Base-by-base conservation (phyloP, 2,329 filamentous ascomycete species). In the Fusarium nematophilum region DNA sequence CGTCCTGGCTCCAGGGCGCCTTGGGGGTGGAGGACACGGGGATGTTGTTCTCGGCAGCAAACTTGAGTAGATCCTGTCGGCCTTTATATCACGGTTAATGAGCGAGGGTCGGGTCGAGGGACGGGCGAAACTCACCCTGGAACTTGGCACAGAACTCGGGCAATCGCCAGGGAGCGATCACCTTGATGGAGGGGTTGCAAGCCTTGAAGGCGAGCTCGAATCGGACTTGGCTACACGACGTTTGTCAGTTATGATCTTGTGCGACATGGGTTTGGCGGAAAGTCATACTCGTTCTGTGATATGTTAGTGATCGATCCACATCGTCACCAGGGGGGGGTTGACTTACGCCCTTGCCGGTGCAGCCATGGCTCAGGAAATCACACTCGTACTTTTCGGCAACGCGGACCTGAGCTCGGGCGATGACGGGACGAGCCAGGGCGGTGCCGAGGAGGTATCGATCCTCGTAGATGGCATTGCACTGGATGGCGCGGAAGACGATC, bases 101-200 rank as follows among this genome's bases (percentile, higher is more conserved):
- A 47, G 44, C 33, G 10, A 43, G 17, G 3, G 23, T n/a, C 11
- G 11, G 25, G 48, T 25, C 50, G 46, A 18, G 38, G 9, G 15
- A 45, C 50, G 9, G 15, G 44, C 48, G 50, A 44, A n/a, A 64
- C 70, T 57, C n/a, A 72, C 73, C 56, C 23, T 77, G 83, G 83
- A 91, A 92, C 59, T 83, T 82, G 63, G 90, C 80, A 79, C 85
- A 89, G 79, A 92, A 91, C 70, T 83, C 82, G 31, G 88, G 86
- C 59, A 89, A 76, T 65, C 90, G 79, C 89, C 90, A 92, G 25
- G 89, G 90, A n/a, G 89, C 88, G 71, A 92, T 88, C 71, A 91
- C 83, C 76, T 88, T 86, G 76, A 90, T 88, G 57, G 77, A 78
- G 36, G 58, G 87, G 76, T 90, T 81, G 42, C 86, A 78, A 45